Evolutionary conservation across 2,329 filamentous ascomycete genomes (phyloP), one percentile per base, ranked within the genome.

Genomic region (Diplodia intermedia): DNA sequence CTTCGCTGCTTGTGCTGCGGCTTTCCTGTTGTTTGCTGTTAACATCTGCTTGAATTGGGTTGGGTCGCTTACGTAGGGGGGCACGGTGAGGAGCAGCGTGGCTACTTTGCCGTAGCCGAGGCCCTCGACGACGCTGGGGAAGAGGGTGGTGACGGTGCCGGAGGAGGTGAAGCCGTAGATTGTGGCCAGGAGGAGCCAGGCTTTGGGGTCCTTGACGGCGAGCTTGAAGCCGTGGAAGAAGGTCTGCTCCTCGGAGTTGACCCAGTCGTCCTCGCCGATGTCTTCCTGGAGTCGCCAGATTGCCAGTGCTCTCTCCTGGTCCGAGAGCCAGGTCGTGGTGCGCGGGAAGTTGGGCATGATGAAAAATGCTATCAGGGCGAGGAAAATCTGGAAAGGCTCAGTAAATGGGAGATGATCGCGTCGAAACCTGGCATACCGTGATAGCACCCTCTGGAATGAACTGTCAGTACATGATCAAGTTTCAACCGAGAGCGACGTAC

Each of bases 121-220:
- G 0, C 69, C 69, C 20, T 72, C 54, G 26, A 72, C 73, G 14
- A 75, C 70, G 9, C 72, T 73, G 7, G 74, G 74, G 38, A 77
- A 73, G 65, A 78, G 79, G 68, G 76, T 77, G 18, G 73, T 77
- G n/a, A 78, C 73, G 18, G 69, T 71, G 14, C 72, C 75, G 15
- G 72, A 73, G 15, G 75, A 74, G n/a, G 79, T 77, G 68, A 78
- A 75, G 26, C 77, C 75, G 57, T 78, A 75, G 14, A 76, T 73
- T 73, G 79, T 76, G 49, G 75, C 47, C 74, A 77, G 77, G 49
- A 78, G 70, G 14, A 77, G 70, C 73, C 75, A 79, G 50, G 77
- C 74, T 65, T 79, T 79, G 57, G 73, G 66, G 63, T 79, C 78
- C 36, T 71, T 72, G 57, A 73, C 65, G 1, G 76, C 77, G 11